A percentile compares a stretch with the other conserved stretches of the same genome.
Evolutionary conservation across 2,329 filamentous ascomycete species (phyloP).

Genomic region (Huntiella savannae): DNA sequence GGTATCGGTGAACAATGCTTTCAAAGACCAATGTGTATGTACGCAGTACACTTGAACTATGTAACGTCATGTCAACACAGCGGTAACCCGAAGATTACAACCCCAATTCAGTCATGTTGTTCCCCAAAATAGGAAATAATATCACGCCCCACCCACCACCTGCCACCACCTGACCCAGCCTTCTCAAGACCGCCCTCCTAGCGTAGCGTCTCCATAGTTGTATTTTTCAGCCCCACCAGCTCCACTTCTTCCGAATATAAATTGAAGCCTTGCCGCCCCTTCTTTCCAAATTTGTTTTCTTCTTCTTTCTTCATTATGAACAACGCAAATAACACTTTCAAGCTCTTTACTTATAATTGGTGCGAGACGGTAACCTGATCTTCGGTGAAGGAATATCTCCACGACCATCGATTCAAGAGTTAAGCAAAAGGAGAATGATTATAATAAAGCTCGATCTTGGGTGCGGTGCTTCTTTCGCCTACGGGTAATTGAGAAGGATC

Average conservation of each 20-base stretch:
- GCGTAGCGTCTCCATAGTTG: not conserved
- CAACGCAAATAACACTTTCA: conserved; percentile 30
- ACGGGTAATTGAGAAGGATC: conserved; percentile 30
- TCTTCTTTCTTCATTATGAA: conserved; percentile 21
- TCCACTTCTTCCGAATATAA: not conserved
- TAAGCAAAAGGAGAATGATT: conserved; percentile 31
- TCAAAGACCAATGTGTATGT: too few species aligned
- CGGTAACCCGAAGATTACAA: not conserved
- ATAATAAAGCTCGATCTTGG: conserved; percentile 33
- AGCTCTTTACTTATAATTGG: conserved; percentile 19
- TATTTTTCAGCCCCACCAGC: not conserved
- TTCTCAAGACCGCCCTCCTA: not conserved
- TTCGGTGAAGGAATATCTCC: conserved; percentile 18
- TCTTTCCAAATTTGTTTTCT: conserved; percentile 13
- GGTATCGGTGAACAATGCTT: too few species aligned
- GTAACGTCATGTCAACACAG: not conserved
- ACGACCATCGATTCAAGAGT: conserved; percentile 29
- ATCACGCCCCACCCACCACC: not conserved
- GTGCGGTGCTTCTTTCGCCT: conserved; percentile 34
- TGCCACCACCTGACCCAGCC: not conserved
- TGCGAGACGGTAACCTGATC: conserved; percentile 26
- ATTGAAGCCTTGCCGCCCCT: not conserved
- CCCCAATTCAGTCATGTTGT: not conserved
- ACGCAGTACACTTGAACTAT: not conserved
- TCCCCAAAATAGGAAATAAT: not conserved